Evolutionary conservation across 78 protist genomes (phyloP).

Genomic region (Polysphondylium violaceum): DNA sequence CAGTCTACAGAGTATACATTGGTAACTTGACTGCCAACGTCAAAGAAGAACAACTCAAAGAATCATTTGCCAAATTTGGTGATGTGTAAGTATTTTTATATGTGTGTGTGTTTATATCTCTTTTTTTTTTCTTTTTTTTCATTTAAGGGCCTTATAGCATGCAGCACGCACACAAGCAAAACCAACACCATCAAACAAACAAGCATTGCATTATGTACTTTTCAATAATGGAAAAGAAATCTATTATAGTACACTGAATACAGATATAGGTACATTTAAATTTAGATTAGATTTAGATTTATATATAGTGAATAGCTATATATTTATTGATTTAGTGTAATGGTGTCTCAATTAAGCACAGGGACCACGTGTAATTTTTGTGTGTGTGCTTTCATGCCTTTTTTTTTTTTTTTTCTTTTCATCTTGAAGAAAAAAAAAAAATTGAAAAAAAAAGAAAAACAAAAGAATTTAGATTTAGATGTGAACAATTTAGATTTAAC

Average conservation of each 20-base stretch:
- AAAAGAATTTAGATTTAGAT: background rate
- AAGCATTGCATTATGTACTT: background rate
- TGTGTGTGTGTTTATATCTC: too few relatives aligned
- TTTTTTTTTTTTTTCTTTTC: too few relatives aligned
- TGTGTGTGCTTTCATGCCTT: too few relatives aligned
- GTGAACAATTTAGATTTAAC: background rate
- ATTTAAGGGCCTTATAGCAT: background rate
- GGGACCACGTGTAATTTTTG: too few relatives aligned
- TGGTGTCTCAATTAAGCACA: background rate
- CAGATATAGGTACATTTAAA: background rate
- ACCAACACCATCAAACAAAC: background rate
- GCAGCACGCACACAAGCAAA: background rate
- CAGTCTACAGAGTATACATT: conserved; percentile 63
- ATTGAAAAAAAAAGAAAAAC: background rate
- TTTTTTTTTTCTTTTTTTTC: background rate
- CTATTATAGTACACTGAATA: background rate
- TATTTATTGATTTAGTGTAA: too few relatives aligned
- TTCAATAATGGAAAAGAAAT: background rate
- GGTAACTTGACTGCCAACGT: conserved; percentile 78
- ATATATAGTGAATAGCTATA: too few relatives aligned
- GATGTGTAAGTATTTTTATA: conserved; percentile 66
- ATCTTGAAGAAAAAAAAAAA: conserved; percentile 4
- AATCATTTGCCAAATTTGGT: conserved; percentile 48
- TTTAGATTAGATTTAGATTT: too few relatives aligned
- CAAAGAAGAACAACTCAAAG: conserved; percentile 47